Conservation (phyloP, 352 stramenopile genomes). For the Phytophthora ohioensis region DNA sequence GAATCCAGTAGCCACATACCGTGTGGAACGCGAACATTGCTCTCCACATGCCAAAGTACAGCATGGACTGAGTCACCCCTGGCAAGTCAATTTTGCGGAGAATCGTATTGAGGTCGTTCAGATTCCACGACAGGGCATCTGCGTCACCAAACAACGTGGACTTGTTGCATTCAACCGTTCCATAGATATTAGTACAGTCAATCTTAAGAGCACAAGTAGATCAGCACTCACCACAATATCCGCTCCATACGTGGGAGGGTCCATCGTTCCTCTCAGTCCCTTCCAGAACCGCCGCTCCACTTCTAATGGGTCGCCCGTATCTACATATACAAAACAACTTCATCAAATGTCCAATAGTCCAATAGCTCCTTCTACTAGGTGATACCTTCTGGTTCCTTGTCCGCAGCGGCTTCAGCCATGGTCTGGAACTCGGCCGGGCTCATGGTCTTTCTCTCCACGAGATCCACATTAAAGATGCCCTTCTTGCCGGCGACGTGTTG, state of each 20-base stretch:
- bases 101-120: conserved; percentile 90
- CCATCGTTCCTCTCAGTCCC: conserved; percentile 83
- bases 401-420: conserved; percentile 46
- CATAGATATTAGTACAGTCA: conserved; percentile 4
- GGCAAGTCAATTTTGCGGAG: conserved; percentile 81
- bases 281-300: conserved; percentile 92
- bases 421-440: conserved; percentile 66
- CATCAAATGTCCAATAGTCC: not conserved
- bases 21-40: conserved; percentile 95
- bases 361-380: not conserved
- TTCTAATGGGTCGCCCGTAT: conserved; percentile 52
- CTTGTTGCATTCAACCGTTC: conserved; percentile 21
- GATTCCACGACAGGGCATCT: conserved; percentile 84
- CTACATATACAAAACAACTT: conserved; percentile 25
- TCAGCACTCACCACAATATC: conserved; percentile 80
- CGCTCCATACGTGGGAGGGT: conserved; percentile 90
- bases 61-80: conserved; percentile 91
- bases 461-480: conserved; percentile 91
- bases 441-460: conserved; percentile 88
- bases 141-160: conserved; percentile 87
- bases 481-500: conserved; percentile 92
- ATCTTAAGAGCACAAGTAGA: not conserved
- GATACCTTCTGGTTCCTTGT: conserved; percentile 44
- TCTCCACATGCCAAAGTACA: conserved; percentile 96
- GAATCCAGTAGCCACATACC: conserved; percentile 32